Evolutionary conservation across 331 rosid species (phyloP).

Genomic region (Malus hybrid): DNA sequence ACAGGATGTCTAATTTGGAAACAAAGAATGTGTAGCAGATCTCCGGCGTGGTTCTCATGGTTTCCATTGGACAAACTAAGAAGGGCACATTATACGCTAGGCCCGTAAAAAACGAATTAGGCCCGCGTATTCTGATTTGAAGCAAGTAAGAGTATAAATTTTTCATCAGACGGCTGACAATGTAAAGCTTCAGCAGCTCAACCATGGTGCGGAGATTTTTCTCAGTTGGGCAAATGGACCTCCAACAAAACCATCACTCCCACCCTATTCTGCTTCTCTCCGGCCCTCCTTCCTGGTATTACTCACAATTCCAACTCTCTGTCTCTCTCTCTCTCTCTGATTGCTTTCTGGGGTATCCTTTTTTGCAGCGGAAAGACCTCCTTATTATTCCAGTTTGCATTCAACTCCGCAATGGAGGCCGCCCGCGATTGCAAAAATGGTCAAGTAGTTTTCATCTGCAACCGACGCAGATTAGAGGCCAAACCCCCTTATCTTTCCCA

Average conservation of each 20-base stretch:
- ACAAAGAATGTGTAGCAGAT: too few species aligned
- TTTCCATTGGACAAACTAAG: neutral
- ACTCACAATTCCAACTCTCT: neutral
- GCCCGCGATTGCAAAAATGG: conserved; percentile 15
- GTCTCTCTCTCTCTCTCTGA: neutral
- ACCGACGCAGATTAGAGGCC: conserved; percentile 41
- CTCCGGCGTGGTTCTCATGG: too few species aligned
- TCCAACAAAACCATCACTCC: neutral
- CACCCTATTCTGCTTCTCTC: conserved; percentile 31
- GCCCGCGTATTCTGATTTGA: neutral
- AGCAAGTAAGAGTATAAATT: neutral
- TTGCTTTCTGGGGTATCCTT: neutral
- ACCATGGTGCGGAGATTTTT: conserved; percentile 33
- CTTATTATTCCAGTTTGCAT: conserved; percentile 75
- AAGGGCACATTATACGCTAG: neutral
- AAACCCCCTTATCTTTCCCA: conserved; percentile 90
- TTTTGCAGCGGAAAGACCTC: conserved; percentile 72
- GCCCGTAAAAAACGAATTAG: neutral
- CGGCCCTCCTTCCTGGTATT: conserved; percentile 47
- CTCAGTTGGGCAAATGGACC: conserved; percentile 15
- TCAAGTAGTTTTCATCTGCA: conserved; percentile 58
- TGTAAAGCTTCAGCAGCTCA: neutral
- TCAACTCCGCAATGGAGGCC: conserved; percentile 36
- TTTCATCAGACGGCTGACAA: neutral
- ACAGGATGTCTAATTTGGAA: too few species aligned